Evolutionary conservation across 768 basidiomycete genomes (phyloP).

Genomic region (Termitomyces sp.): DNA sequence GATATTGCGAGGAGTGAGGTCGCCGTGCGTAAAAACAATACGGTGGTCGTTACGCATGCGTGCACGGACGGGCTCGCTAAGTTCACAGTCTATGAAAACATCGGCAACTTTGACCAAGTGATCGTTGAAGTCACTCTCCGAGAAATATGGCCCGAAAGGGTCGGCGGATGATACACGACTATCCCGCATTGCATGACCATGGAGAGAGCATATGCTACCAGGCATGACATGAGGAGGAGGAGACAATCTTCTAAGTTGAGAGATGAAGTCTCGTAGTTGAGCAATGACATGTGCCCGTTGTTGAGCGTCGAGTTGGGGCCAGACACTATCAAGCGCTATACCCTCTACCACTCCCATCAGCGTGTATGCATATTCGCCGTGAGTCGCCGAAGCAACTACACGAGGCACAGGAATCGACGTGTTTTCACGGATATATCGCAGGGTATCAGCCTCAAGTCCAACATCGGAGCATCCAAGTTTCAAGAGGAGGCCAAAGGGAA

Average conservation of each 20-base stretch:
- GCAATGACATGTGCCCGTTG: constrained; percentile 2
- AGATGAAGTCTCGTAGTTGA: constrained; percentile 1
- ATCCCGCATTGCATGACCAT: constrained; percentile 3
- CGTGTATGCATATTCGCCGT: constrained; percentile 2
- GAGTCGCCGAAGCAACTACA: neutral
- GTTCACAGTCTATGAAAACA: neutral
- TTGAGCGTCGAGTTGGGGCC: constrained; percentile 2
- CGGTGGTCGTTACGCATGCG: constrained; percentile 3
- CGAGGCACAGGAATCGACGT: constrained; percentile 7
- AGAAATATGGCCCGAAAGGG: neutral
- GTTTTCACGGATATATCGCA: constrained; percentile 4
- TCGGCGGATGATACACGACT: constrained; percentile 2
- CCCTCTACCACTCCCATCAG: constrained; percentile 4
- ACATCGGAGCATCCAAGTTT: constrained; percentile 1
- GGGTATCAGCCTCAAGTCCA: constrained; percentile 6
- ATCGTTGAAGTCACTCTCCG: constrained; percentile 5
- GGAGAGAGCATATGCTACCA: neutral
- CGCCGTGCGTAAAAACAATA: constrained; percentile 32
- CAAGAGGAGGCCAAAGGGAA: constrained; percentile 6
- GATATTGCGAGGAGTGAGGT: constrained; percentile 35
- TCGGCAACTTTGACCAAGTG: constrained; percentile 5
- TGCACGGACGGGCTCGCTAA: constrained; percentile 3
- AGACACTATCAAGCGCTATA: neutral
- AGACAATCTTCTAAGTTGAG: constrained; percentile 1
- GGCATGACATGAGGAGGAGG: neutral